Percentiles rank a stretch among this genome's conserved stretches.
Conservation (phyloP, 2,329 filamentous ascomycete genomes). For the Nemania sp. region DNA sequence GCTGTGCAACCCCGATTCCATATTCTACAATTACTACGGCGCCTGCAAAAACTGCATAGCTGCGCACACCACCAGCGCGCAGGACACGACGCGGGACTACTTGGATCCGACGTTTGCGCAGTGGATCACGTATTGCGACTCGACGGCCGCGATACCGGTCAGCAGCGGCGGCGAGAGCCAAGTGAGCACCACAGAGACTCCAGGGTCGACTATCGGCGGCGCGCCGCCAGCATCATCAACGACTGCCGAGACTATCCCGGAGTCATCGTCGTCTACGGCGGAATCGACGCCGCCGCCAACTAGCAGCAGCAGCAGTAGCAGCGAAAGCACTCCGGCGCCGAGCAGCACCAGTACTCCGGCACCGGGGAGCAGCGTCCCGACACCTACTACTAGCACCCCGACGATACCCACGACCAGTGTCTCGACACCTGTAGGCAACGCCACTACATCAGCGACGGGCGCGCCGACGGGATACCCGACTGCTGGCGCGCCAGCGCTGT, state of each 20-base stretch:
- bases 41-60: conserved; percentile 50
- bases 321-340: too few relatives aligned
- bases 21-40: conserved; percentile 44
- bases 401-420: background rate
- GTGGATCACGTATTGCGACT: conserved; percentile 51
- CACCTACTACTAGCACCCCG: conserved; percentile 1
- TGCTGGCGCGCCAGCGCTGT: conserved; percentile 22
- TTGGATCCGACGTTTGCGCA: conserved; percentile 46
- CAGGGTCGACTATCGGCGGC: conserved; percentile 26
- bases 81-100: conserved; percentile 40
- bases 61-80: conserved; percentile 30
- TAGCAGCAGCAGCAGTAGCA: too few relatives aligned
- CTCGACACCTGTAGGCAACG: background rate
- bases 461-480: conserved; percentile 18
- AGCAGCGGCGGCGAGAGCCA: conserved; percentile 16
- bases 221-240: conserved; percentile 17
- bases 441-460: conserved; percentile 10
- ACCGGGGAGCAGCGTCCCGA: too few relatives aligned
- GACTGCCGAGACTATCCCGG: conserved; percentile 6
- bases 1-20: conserved; percentile 50
- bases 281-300: background rate
- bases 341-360: too few relatives aligned
- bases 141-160: background rate
- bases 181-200: conserved; percentile 18
- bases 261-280: conserved; percentile 1